Evolutionary conservation across 257 asterid genomes (phyloP).

Genomic region (Capsicum chinense): DNA sequence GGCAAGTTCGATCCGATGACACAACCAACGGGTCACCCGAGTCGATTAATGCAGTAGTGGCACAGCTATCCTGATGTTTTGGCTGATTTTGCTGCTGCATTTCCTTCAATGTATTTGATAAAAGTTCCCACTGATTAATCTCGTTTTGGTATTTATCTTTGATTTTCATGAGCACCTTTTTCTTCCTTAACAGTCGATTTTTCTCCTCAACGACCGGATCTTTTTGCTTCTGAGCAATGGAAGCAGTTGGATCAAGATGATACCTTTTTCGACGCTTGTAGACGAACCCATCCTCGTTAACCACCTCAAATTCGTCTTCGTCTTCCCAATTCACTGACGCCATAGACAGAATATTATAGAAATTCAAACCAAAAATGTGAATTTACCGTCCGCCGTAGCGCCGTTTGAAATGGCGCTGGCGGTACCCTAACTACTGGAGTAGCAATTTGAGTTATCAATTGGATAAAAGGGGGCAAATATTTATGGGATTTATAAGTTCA

Average conservation of each 20-base stretch:
- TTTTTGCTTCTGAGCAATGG: slow-evolving; percentile 51
- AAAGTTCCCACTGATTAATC: slow-evolving; percentile 74
- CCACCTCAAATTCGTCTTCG: slow-evolving; percentile 63
- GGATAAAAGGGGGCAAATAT: background rate
- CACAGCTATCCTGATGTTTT: background rate
- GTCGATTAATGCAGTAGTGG: background rate
- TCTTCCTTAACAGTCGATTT: slow-evolving; percentile 62
- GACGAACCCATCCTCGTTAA: slow-evolving; percentile 71
- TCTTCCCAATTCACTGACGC: slow-evolving; percentile 44
- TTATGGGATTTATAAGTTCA: background rate
- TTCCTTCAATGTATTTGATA: slow-evolving; percentile 60
- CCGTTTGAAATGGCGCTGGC: background rate
- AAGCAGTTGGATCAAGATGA: slow-evolving; percentile 42
- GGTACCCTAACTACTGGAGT: background rate
- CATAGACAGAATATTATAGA: slow-evolving; percentile 44
- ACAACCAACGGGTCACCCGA: slow-evolving; percentile 29
- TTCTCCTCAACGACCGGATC: slow-evolving; percentile 65
- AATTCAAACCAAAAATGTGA: background rate
- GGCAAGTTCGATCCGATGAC: slow-evolving; percentile 27
- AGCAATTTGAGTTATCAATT: background rate
- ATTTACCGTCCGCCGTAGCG: background rate
- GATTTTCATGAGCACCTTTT: slow-evolving; percentile 60
- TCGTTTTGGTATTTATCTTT: slow-evolving; percentile 52
- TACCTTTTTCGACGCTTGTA: slow-evolving; percentile 67
- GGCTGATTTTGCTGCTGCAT: slow-evolving; percentile 48